These are phyloP conservation scores for Mortierella sp. DNA, from an alignment of 371 early-diverging fungal genomes.

Conservation along the genomic window DNA sequence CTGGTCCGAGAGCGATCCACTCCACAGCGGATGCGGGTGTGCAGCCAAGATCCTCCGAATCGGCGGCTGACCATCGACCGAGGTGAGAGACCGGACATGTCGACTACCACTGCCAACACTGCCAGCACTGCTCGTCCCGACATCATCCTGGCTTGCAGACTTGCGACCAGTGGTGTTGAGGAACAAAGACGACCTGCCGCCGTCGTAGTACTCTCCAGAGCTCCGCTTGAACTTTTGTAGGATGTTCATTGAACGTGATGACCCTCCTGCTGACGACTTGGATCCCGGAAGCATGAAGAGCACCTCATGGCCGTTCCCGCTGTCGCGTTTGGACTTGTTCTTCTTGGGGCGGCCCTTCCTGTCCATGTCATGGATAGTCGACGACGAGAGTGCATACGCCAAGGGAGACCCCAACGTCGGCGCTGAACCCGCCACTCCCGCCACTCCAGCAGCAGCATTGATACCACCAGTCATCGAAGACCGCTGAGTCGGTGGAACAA, in stretches of 20 bases:
- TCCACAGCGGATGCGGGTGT: constrained; percentile 57
- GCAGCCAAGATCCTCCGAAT: constrained; percentile 21
- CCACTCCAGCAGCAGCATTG: not conserved
- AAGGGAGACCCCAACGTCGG: constrained; percentile 23
- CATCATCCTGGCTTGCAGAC: not conserved
- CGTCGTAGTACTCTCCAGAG: constrained; percentile 18
- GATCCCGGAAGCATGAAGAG: constrained; percentile 7
- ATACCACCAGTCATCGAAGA: too few species aligned
- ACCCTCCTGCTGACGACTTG: not conserved
- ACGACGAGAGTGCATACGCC: constrained; percentile 46
- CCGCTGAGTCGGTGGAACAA: not conserved
- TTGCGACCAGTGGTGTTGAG: not conserved
- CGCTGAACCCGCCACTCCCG: constrained; percentile 9
- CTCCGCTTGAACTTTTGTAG: constrained; percentile 35
- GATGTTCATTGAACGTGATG: constrained; percentile 13
- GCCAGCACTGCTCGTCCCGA: not conserved
- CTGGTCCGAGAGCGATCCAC: constrained; percentile 51
- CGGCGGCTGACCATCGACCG: constrained; percentile 8
- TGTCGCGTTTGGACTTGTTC: constrained; percentile 9
- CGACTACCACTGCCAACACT: not conserved
- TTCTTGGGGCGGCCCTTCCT: constrained; percentile 23
- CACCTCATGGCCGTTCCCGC: constrained; percentile 8
- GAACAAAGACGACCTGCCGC: not conserved
- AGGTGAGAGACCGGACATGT: constrained; percentile 23
- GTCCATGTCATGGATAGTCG: constrained; percentile 38